phyloP scores from a whole-genome alignment of 2,329 filamentous ascomycete genomes.

The Aspergillus eucalypticola region DNA sequence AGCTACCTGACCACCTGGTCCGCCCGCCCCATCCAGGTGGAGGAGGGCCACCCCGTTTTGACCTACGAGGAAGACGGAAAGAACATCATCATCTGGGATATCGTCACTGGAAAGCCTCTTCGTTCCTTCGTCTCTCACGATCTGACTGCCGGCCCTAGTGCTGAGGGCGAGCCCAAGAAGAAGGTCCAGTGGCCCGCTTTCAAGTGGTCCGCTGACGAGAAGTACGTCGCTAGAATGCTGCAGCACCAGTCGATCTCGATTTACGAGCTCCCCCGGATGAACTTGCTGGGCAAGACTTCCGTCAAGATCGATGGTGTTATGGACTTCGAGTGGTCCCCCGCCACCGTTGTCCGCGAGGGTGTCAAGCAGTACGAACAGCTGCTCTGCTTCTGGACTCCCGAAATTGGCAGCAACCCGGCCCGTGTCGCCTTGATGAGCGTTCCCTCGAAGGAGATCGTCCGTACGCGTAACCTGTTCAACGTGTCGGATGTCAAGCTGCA shows the following conservation, averaged over 20 bases:
- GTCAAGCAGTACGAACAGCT: constrained; percentile 93
- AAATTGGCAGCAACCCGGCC: constrained; percentile 95
- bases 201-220: constrained; percentile 98
- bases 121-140: constrained; percentile 94
- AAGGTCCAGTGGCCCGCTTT: constrained; percentile 98
- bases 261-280: constrained; percentile 88
- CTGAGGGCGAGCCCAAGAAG: constrained; percentile 71
- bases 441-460: constrained; percentile 89
- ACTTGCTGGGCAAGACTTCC: constrained; percentile 81
- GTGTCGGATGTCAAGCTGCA: constrained; percentile 97
- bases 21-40: constrained; percentile 85
- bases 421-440: constrained; percentile 97
- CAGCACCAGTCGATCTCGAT: constrained; percentile 87
- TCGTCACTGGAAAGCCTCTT: constrained; percentile 82
- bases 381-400: constrained; percentile 97
- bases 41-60: constrained; percentile 76
- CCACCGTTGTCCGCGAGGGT: constrained; percentile 76
- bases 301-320: constrained; percentile 96
- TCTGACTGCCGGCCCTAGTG: constrained; percentile 55
- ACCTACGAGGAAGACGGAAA: constrained; percentile 94
- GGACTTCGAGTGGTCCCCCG: constrained; percentile 97
- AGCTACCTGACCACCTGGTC: constrained; percentile 97
- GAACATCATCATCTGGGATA: constrained; percentile 99
- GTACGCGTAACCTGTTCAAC: constrained; percentile 95
- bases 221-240: constrained; percentile 90